phyloP scores from a whole-genome alignment of 257 asterid species.

The Ligustrum vulgare region DNA sequence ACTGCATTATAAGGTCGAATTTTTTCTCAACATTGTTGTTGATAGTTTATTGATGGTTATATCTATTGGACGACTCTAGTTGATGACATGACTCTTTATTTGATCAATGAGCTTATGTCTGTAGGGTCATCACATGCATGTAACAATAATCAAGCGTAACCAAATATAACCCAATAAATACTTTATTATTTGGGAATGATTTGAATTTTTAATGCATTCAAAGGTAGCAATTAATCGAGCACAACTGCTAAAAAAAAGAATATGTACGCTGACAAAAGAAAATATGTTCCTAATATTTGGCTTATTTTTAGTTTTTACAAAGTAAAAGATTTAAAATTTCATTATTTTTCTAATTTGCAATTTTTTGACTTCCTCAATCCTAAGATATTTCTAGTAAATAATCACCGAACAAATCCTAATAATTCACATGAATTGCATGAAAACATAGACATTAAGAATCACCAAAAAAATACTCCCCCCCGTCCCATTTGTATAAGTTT shows the following conservation, averaged over 20 bases:
- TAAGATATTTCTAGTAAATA: no score
- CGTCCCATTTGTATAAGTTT: no score
- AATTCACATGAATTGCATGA: no score
- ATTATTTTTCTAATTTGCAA: not conserved
- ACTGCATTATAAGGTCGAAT: no score
- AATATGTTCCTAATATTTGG: not conserved
- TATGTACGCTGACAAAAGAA: not conserved
- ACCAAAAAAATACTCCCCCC: no score
- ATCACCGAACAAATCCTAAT: no score
- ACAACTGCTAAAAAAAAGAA: not conserved
- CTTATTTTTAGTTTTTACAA: not conserved
- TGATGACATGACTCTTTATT: not conserved
- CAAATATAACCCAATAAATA: no score
- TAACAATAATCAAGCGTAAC: no score
- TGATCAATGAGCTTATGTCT: not conserved
- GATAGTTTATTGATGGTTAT: not conserved
- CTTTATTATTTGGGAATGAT: not conserved
- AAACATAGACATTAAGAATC: no score
- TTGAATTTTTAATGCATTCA: not conserved
- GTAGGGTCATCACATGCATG: no score
- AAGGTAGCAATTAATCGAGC: not conserved
- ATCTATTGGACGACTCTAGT: not conserved
- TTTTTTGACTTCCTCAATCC: no score
- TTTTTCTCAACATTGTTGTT: not conserved
- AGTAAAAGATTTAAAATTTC: not conserved